Percentiles rank a stretch among this genome's conserved stretches.
Conservation (phyloP, 169 alveolate species). For the Plasmodium vinckei region DNA sequence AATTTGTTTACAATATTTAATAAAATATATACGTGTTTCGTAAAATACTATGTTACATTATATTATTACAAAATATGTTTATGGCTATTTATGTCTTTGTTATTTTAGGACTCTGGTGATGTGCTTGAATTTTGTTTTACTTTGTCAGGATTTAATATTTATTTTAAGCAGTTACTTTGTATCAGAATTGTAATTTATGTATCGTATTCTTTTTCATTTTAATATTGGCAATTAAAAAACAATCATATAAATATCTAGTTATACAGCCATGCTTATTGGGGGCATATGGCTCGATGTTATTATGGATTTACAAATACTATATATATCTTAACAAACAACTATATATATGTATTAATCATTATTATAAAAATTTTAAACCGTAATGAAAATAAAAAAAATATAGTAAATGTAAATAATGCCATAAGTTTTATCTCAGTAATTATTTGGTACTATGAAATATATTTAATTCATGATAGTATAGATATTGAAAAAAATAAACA, state of each 20-base stretch:
- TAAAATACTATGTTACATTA: no score
- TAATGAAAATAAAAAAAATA: neutral
- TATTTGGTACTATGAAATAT: no score
- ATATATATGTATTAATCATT: neutral
- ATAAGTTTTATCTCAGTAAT: neutral
- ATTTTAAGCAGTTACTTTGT: neutral
- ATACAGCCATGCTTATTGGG: neutral
- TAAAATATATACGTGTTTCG: no score
- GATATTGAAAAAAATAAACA: no score
- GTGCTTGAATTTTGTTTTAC: neutral
- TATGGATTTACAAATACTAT: neutral
- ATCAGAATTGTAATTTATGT: neutral
- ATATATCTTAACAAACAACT: neutral
- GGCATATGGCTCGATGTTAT: no score
- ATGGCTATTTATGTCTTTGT: no score
- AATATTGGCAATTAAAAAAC: neutral
- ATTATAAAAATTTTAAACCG: neutral
- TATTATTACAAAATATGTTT: no score
- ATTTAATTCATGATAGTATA: no score
- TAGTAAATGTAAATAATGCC: neutral
- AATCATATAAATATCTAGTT: neutral
- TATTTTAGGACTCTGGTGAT: no score
- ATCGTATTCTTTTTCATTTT: neutral
- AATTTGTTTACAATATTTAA: no score
- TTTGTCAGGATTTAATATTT: neutral